Conservation (phyloP, 495 filamentous ascomycete species). For the Cryomyces minteri region DNA sequence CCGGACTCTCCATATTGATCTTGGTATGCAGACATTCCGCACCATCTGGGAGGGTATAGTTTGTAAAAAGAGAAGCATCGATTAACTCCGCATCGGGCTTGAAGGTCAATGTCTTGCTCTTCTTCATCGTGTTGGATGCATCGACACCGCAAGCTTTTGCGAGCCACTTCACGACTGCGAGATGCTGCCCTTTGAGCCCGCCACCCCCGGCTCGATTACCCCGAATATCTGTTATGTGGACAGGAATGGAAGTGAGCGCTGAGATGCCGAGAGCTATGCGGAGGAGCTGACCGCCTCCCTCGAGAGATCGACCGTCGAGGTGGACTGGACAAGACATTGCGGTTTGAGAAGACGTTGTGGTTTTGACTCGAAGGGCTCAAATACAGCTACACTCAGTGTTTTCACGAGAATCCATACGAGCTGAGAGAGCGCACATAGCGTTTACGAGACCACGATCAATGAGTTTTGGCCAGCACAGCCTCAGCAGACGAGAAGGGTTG, state of each 20-base stretch:
- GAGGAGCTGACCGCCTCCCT: conserved; percentile 73
- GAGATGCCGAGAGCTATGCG: conserved; percentile 53
- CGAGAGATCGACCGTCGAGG: conserved; percentile 54
- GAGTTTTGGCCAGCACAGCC: too few species aligned
- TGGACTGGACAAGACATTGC: conserved; percentile 12
- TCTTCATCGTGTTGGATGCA: conserved; percentile 29
- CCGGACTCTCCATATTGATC: conserved; percentile 21
- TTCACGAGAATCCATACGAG: too few species aligned
- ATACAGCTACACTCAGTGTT: too few species aligned
- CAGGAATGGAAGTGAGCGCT: conserved; percentile 41
- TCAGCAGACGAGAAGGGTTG: too few species aligned
- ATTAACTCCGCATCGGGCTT: conserved; percentile 2
- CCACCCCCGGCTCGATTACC: conserved; percentile 37
- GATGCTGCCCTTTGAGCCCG: conserved; percentile 63
- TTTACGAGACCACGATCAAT: too few species aligned
- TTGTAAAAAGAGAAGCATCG: neutral
- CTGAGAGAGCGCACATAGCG: too few species aligned
- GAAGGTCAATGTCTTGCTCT: conserved; percentile 23
- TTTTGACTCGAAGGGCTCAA: too few species aligned
- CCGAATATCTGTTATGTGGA: conserved; percentile 50
- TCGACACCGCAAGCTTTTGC: conserved; percentile 40
- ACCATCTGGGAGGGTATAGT: neutral
- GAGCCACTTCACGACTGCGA: conserved; percentile 47
- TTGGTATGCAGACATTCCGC: too few species aligned
- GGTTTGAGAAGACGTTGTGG: too few species aligned